A percentile compares a stretch with the other conserved stretches of the same genome.
phyloP scores from a whole-genome alignment of 2,329 filamentous ascomycete genomes.

The Colletotrichum limetticola region DNA sequence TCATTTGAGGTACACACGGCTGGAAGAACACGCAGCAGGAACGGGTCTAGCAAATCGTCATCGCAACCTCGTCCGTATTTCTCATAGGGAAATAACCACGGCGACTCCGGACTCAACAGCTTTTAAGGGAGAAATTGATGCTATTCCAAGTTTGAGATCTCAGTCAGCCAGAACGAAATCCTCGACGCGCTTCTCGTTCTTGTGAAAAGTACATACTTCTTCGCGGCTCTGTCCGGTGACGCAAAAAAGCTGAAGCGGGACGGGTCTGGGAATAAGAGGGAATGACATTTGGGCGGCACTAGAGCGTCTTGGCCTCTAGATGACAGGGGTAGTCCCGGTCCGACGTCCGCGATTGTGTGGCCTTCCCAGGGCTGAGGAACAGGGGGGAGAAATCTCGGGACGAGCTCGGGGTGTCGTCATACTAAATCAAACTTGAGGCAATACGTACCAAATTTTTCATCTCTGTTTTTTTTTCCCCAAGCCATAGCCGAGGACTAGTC shows the following conservation, averaged over 20 bases:
- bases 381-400: constrained; percentile 34
- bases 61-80: too few relatives aligned
- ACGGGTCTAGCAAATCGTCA: too few relatives aligned
- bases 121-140: not conserved
- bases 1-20: not conserved
- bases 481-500: too few relatives aligned
- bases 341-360: not conserved
- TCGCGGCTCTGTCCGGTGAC: constrained; percentile 15
- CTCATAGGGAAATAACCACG: too few relatives aligned
- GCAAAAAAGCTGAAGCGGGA: too few relatives aligned
- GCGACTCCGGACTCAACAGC: accelerated
- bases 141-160: not conserved
- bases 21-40: too few relatives aligned
- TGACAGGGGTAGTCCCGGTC: not conserved
- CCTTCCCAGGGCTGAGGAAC: constrained; percentile 22
- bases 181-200: not conserved
- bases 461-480: not conserved
- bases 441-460: not conserved
- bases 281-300: constrained; percentile 21
- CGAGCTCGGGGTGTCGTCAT: constrained; percentile 33
- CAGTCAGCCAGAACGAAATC: too few relatives aligned
- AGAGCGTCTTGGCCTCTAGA: not conserved
- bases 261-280: constrained; percentile 34
- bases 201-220: not conserved
- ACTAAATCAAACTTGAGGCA: not conserved